Evolutionary conservation across 176 grass and related monocot species (phyloP).

Genomic region (Luzula sylvatica): DNA sequence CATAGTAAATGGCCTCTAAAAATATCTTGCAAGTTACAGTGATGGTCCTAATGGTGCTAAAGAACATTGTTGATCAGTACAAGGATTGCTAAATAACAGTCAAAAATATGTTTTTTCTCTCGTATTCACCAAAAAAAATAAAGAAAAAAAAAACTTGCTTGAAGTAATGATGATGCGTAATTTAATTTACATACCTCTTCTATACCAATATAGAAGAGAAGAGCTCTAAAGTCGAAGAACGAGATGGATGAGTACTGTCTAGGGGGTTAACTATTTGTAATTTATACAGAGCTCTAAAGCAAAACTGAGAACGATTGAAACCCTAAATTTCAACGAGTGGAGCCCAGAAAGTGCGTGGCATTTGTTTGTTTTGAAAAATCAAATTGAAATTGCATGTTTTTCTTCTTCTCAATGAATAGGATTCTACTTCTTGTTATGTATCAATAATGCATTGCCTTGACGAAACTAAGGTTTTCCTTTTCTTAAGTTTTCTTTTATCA

Average conservation of each 20-base stretch:
- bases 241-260: background rate
- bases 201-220: too few relatives aligned
- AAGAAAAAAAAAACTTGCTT: too few relatives aligned
- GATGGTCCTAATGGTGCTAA: too few relatives aligned
- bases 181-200: too few relatives aligned
- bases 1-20: too few relatives aligned
- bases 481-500: too few relatives aligned
- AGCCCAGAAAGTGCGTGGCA: background rate
- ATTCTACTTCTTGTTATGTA: background rate
- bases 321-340: background rate
- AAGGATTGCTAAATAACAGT: too few relatives aligned
- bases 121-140: too few relatives aligned
- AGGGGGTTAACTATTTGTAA: background rate
- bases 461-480: constrained; percentile 1
- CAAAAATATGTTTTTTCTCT: too few relatives aligned
- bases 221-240: background rate
- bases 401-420: background rate
- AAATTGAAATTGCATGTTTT: background rate
- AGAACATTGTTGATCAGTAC: too few relatives aligned
- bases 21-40: too few relatives aligned
- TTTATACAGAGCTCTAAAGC: background rate
- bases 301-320: background rate
- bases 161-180: too few relatives aligned
- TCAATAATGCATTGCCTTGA: background rate
- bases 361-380: background rate